Base-by-base conservation (phyloP, 441 rosid genomes). In the Geranium incanum region DNA sequence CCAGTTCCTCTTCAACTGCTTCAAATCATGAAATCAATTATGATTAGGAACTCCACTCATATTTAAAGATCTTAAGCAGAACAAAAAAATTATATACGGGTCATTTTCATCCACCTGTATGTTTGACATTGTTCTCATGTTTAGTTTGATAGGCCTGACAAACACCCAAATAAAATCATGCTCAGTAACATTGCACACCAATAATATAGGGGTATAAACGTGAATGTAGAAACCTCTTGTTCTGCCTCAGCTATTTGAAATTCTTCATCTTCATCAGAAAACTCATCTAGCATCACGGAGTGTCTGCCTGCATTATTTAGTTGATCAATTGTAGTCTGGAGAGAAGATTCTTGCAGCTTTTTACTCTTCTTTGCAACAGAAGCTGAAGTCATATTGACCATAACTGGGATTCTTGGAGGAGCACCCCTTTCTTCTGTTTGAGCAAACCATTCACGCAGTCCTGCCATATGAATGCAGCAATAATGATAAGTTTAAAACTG, bases 381-480 rank as follows among this genome's bases (percentile, higher is more conserved):
- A 69, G 96, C 80, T 64, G 97, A 85, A 52, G 97, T 85, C 97
- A 95, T 93, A 79, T 91, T 95, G 80, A 90, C 97, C 99, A 95
- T 95, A 75, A 86, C 97, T 36, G 98, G 97, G 48, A 95, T 95
- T 83, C 98, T 89, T 4, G 93, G 95, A 41, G 92, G 92, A 77
- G 90, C 86, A 82, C 91, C 89, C 77, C 98, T 88, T 80, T 89
- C 98, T 86, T 95, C 99, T 59, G 93, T 91, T 82, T 93, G 98
- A 43, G 94, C 79, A 81, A 93, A 93, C 96, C 97, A 95, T 78
- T 95, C 99, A 0, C 97, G 97, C 80, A 95, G 74, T 74, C 99
- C 99, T 95, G 80, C 66, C 63, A 78, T 63, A 63, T 75, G 48
- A 66, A 59, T 33, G 65, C 21, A 60, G 21, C 67, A 75, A 36